Conservation (phyloP, 768 basidiomycete species). For the Gelatoporia subvermispora region DNA sequence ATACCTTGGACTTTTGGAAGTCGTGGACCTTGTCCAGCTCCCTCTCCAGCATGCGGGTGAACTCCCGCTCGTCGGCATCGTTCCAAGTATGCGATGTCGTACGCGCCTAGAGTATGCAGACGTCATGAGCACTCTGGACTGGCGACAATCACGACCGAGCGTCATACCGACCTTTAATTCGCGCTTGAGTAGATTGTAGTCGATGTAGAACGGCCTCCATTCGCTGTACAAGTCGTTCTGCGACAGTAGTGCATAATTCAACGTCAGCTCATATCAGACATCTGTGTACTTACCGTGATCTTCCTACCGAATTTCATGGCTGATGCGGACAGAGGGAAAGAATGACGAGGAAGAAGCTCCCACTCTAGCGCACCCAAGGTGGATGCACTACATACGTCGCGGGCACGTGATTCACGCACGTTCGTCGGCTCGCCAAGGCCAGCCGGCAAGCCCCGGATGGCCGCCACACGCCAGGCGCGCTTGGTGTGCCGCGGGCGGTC, state of each 20-base stretch:
- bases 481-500: background rate
- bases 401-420: too few species aligned
- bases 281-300: slow-evolving; percentile 48
- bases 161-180: slow-evolving; percentile 66
- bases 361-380: too few species aligned
- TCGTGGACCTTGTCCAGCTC: slow-evolving; percentile 93
- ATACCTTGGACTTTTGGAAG: slow-evolving; percentile 86
- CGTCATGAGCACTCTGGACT: background rate
- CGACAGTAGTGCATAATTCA: background rate
- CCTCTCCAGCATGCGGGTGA: slow-evolving; percentile 69
- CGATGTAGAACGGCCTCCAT: slow-evolving; percentile 88
- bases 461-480: background rate
- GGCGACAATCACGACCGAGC: background rate
- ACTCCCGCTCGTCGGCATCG: slow-evolving; percentile 75
- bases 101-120: slow-evolving; percentile 31
- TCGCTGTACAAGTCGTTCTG: slow-evolving; percentile 84
- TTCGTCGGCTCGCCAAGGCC: slow-evolving; percentile 4
- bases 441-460: background rate
- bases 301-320: slow-evolving; percentile 80
- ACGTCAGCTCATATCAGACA: background rate
- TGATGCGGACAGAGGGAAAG: background rate
- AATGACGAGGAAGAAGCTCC: background rate
- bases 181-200: slow-evolving; percentile 86
- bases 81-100: slow-evolving; percentile 64
- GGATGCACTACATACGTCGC: too few species aligned